Conservation (phyloP, 306 rosid genomes). For the Mimosa pudica region DNA sequence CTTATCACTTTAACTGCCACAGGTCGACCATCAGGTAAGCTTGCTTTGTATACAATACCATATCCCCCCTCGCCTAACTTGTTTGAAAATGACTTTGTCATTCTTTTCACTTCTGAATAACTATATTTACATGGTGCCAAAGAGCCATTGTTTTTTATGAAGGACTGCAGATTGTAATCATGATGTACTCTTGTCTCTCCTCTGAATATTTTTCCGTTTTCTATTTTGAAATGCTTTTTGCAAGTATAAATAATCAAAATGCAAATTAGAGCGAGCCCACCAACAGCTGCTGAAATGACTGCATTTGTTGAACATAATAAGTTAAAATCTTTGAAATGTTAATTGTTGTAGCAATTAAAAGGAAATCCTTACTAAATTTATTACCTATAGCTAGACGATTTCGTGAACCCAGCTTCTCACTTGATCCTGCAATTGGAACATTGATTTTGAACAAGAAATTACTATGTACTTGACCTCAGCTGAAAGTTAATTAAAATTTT, state of each 20-base stretch:
- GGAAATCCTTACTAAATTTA: background rate
- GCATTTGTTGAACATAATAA: background rate
- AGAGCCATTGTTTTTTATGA: background rate
- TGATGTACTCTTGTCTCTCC: background rate
- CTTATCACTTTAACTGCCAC: background rate
- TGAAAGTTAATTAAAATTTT: no score
- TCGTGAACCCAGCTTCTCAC: background rate
- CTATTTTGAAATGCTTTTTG: background rate
- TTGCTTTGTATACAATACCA: conserved; percentile 6
- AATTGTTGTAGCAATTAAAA: background rate
- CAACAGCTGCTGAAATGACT: background rate
- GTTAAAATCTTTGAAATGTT: background rate
- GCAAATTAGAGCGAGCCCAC: background rate
- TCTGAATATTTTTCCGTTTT: background rate
- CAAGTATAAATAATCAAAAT: background rate
- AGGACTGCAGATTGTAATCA: background rate
- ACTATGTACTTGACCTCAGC: background rate
- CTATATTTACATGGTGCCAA: background rate
- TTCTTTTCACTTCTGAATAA: background rate
- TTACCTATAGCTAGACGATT: background rate
- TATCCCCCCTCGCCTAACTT: background rate
- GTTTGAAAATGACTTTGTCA: conserved; percentile 2
- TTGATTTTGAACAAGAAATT: background rate
- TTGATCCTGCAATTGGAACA: background rate
- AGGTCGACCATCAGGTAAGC: background rate